phyloP scores from a whole-genome alignment of 108 stramenopile genomes.

The Fragilariopsis cylindrus region DNA sequence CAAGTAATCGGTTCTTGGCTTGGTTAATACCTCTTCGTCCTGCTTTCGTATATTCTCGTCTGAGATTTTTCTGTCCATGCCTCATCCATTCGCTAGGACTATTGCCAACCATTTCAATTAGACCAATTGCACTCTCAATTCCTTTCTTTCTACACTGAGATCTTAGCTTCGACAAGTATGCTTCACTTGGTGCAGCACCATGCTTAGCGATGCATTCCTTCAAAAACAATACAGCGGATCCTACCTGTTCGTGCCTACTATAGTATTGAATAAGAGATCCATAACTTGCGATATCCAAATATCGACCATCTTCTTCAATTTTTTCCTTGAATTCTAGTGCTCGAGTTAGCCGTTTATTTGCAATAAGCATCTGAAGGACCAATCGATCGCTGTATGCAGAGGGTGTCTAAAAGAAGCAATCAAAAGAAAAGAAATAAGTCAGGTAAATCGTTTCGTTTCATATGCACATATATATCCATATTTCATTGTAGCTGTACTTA shows the following conservation, averaged over 20 bases:
- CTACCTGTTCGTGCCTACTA: conserved; percentile 58
- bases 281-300: conserved; percentile 72
- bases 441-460: not conserved
- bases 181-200: conserved; percentile 69
- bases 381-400: conserved; percentile 79
- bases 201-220: conserved; percentile 78
- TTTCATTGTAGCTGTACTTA: conserved; percentile 28
- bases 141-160: conserved; percentile 49
- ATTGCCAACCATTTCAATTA: conserved; percentile 64
- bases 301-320: conserved; percentile 62
- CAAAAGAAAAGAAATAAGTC: not conserved
- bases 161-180: conserved; percentile 53
- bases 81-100: conserved; percentile 80
- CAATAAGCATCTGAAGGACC: conserved; percentile 78
- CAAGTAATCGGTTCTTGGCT: conserved; percentile 25
- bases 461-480: not conserved
- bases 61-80: conserved; percentile 56
- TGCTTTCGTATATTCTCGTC: conserved; percentile 58
- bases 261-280: conserved; percentile 79
- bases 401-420: conserved; percentile 38
- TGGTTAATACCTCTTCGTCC: conserved; percentile 35
- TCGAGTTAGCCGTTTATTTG: conserved; percentile 61
- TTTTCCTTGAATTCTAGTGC: conserved; percentile 71
- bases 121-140: conserved; percentile 39
- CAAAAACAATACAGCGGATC: conserved; percentile 74